Conservation (phyloP, 768 basidiomycete genomes). For the Suillus fuscotomentosus region DNA sequence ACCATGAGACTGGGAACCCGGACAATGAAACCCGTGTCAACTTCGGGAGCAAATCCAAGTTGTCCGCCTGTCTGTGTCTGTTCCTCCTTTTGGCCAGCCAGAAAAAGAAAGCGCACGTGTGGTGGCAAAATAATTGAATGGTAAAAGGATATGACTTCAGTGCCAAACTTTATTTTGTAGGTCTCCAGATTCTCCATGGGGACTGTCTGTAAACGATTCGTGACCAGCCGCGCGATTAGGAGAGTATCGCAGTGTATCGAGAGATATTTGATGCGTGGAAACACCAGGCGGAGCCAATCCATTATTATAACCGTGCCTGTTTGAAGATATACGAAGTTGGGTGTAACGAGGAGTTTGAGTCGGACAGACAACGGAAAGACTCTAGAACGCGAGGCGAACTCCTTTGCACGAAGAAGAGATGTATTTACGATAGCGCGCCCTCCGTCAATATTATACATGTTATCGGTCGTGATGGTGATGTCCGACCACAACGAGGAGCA, state of each 20-base stretch:
- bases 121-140: not conserved
- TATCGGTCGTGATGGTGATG: slow-evolving; percentile 17
- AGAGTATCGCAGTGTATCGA: slow-evolving; percentile 2
- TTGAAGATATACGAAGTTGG: not conserved
- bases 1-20: not conserved
- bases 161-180: slow-evolving; percentile 1
- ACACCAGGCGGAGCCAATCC: slow-evolving; percentile 1
- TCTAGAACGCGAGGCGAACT: slow-evolving; percentile 2
- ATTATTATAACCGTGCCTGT: not conserved
- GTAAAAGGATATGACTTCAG: not conserved
- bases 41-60: not conserved
- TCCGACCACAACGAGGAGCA: slow-evolving; percentile 38
- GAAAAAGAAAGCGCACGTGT: not conserved
- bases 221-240: not conserved
- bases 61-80: too few relatives aligned
- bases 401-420: not conserved
- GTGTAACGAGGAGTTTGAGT: not conserved
- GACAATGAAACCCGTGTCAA: slow-evolving; percentile 1
- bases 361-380: slow-evolving; percentile 6
- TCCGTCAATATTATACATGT: not conserved
- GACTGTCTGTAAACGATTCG: not conserved
- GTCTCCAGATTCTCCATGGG: slow-evolving; percentile 8
- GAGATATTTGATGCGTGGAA: slow-evolving; percentile 7
- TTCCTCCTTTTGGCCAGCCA: not conserved
- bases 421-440: not conserved